Base-by-base conservation (phyloP, 441 rosid species). In the Euphorbia celastroides region DNA sequence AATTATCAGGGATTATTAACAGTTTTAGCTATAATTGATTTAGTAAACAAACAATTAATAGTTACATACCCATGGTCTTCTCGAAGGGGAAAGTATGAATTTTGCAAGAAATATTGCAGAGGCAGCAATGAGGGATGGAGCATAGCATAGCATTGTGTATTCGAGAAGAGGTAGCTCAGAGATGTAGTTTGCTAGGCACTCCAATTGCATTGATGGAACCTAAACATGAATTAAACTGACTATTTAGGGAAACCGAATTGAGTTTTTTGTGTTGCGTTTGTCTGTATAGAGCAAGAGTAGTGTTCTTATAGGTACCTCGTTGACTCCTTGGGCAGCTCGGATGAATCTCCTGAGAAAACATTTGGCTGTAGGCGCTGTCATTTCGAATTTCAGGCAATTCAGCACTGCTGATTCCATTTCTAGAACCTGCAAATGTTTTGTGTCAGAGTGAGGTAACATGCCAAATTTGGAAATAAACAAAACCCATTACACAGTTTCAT, bases 321-420 rank as follows among this genome's bases (percentile, higher is more conserved):
- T 79, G 58, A 78, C 64, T 17, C 86, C 93, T 78, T 93, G 93
- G 70, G 96, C 93, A 77, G 92, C 93, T 27, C 90, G 88, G 72
- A 93, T 81, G 72, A 93, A 93, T 63, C 90, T 87, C 79, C 97
- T 82, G 60, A 93, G 75, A 81, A 70, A 91, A 30, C 96, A 93
- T 74, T 84, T 91, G 25, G 86, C 81, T 50, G 99, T 93, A 31
- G 99, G 92, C 28, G 97, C 92, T 57, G 97, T 84, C 87, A 91
- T 77, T 77, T 94, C 96, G 57, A 94, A 94, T 83, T 88, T 85
- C 84, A 91, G 74, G 84, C 83, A 84, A 73, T 89, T 89, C 77
- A 91, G 69, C 73, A 91, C 89, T 41, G 83, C 75, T 14, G 88
- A 91, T 78, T 94, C 99, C 99, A 94, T 94, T 74, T 91, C 92